phyloP scores from a whole-genome alignment of 2,329 filamentous ascomycete species.

The Chalara sp. region DNA sequence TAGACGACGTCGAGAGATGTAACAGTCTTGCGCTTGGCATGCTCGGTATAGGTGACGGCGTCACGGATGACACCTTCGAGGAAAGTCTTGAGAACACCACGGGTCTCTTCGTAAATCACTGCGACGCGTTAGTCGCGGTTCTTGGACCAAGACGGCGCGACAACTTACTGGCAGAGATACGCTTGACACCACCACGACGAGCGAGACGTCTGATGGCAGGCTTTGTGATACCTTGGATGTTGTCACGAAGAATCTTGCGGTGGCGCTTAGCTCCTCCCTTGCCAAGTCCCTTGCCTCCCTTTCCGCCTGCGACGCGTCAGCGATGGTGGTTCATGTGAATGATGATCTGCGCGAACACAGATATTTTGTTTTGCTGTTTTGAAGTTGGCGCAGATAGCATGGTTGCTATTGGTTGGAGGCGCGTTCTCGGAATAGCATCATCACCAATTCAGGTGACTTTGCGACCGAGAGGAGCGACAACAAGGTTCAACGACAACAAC shows the following conservation, averaged over 20 bases:
- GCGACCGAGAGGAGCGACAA: slow-evolving; percentile 4
- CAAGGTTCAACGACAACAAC: slow-evolving; percentile 75
- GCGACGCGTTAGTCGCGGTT: slow-evolving; percentile 14
- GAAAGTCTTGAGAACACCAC: slow-evolving; percentile 78
- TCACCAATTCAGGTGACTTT: background rate
- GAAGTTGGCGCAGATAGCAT: background rate
- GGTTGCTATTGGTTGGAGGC: background rate
- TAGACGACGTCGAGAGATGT: slow-evolving; percentile 60
- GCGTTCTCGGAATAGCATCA: background rate
- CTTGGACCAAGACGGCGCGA: slow-evolving; percentile 20
- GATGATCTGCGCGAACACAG: background rate
- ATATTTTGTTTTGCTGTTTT: background rate
- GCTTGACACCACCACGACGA: slow-evolving; percentile 99
- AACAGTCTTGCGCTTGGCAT: slow-evolving; percentile 73
- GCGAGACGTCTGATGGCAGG: slow-evolving; percentile 97
- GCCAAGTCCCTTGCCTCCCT: slow-evolving; percentile 92
- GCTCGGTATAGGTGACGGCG: slow-evolving; percentile 72
- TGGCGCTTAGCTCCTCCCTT: slow-evolving; percentile 99
- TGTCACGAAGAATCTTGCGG: slow-evolving; percentile 98
- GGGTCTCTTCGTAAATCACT: slow-evolving; percentile 80
- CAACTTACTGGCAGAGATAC: slow-evolving; percentile 83
- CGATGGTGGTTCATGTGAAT: slow-evolving; percentile 13
- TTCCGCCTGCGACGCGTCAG: slow-evolving; percentile 26
- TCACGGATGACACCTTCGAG: slow-evolving; percentile 72
- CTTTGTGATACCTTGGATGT: slow-evolving; percentile 99